Base-by-base conservation (phyloP, 805 yeast genomes). In the Citeromyces matritensis region DNA sequence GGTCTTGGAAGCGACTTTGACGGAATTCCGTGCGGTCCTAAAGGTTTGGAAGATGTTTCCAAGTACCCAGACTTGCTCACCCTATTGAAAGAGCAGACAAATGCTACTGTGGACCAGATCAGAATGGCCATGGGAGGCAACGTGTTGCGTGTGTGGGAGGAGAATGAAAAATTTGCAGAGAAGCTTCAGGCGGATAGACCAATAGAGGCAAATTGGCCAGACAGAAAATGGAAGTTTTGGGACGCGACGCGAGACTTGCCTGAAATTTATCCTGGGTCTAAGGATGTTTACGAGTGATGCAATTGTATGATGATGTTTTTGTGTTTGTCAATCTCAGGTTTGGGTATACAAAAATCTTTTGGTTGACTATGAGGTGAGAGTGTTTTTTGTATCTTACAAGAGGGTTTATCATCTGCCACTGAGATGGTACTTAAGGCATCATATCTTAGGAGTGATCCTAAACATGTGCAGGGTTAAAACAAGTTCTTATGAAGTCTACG, bases 1-100 rank as follows among this genome's bases (percentile, higher is more conserved):
- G 71, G 71, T 1, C 39, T 65, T 8, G 73, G 73, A 1, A 55
- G 64, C 4, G 74, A 67, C 43, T 66, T 65, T 39, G 73, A 67
- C 41, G 73, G 73, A 9, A 65, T 65, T 32, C 62, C 63, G 12
- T 43, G 35, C 5, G 68, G 63, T 1, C 73, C 73, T 5, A 41
- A 36, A 11, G 73, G 72, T 0, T 43, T 68, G n/a, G 72, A 67
- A 41, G 71, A 68, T 39, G 72, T 65, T 1, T 63, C 72, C 9
- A 68, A 66, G 40, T 68, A 67, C 38, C 73, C 73, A 0, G 69
- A 63, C 26, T 44, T 68, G 31, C 68, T 44, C 59, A 42, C 67
- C 19, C 55, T 53, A 34, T 44, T 39, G 24, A 42, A 45, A 17
- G 29, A 31, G 25, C 44, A 30, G 4, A 39, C 45, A 3, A 53